Conservation (phyloP, 179 eudicot genomes). For the Patellifolia procumbens region DNA sequence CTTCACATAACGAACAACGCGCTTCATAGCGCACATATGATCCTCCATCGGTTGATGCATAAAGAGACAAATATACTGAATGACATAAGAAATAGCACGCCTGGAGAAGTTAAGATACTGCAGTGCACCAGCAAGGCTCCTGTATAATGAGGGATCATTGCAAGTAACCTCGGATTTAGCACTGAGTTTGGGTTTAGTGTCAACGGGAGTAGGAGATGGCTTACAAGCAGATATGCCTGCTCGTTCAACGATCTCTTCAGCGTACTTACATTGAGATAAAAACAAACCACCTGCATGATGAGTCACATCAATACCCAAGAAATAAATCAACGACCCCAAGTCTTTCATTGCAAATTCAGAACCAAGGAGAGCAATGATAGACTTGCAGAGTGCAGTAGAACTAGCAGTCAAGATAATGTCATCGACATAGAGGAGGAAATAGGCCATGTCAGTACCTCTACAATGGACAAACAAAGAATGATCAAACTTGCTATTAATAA, state of each 20-base stretch:
- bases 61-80: too few species aligned
- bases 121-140: neutral
- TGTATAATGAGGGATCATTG: neutral
- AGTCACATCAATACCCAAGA: neutral
- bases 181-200: neutral
- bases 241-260: neutral
- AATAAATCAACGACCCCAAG: neutral
- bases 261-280: neutral
- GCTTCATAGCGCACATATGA: too few species aligned
- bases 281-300: too few species aligned
- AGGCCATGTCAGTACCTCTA: too few species aligned
- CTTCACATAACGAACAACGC: too few species aligned
- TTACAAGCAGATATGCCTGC: neutral
- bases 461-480: too few species aligned
- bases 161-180: neutral
- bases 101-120: neutral
- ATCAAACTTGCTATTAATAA: too few species aligned
- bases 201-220: neutral
- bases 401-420: neutral
- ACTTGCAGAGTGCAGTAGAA: neutral
- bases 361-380: neutral
- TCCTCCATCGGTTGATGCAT: too few species aligned
- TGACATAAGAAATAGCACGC: too few species aligned
- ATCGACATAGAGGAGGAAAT: too few species aligned
- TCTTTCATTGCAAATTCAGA: neutral